Evolutionary conservation across 106 monocot genomes (phyloP).

Genomic region (Vanilla planifolia): DNA sequence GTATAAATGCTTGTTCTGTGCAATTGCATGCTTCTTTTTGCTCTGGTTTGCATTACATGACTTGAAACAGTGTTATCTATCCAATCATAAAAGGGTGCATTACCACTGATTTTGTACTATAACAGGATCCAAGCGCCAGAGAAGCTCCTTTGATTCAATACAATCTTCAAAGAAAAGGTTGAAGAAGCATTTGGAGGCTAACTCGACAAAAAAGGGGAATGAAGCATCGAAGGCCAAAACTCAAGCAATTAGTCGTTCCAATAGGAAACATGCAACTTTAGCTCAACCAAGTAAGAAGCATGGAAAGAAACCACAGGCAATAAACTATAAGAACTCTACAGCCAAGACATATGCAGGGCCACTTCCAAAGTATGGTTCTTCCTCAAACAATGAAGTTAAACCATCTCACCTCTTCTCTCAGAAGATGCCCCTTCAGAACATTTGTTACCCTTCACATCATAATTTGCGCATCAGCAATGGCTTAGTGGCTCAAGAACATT

Average conservation of each 20-base stretch:
- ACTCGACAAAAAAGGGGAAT: not conserved
- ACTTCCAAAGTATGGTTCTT: not conserved
- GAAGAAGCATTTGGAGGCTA: not conserved
- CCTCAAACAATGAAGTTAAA: not conserved
- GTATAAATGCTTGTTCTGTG: not conserved
- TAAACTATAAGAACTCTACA: not conserved
- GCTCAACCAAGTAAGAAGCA: not conserved
- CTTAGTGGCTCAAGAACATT: not conserved
- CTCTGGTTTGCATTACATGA: not conserved
- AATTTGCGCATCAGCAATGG: not conserved
- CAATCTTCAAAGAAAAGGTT: not conserved
- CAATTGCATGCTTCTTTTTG: not conserved
- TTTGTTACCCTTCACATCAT: too few species aligned
- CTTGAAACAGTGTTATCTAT: not conserved
- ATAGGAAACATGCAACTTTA: not conserved
- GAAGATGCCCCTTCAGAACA: not conserved
- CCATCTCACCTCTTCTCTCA: not conserved
- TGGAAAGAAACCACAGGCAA: not conserved
- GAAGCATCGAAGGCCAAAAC: not conserved
- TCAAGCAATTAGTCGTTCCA: not conserved
- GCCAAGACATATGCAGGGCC: not conserved
- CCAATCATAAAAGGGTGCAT: not conserved
- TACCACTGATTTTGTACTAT: not conserved
- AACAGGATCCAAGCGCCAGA: constrained; percentile 1
- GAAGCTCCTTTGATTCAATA: not conserved